Percentiles rank a stretch among this genome's conserved stretches.
Conservation (phyloP, 2,329 filamentous ascomycete genomes). For the Fusarium ambrosium region DNA sequence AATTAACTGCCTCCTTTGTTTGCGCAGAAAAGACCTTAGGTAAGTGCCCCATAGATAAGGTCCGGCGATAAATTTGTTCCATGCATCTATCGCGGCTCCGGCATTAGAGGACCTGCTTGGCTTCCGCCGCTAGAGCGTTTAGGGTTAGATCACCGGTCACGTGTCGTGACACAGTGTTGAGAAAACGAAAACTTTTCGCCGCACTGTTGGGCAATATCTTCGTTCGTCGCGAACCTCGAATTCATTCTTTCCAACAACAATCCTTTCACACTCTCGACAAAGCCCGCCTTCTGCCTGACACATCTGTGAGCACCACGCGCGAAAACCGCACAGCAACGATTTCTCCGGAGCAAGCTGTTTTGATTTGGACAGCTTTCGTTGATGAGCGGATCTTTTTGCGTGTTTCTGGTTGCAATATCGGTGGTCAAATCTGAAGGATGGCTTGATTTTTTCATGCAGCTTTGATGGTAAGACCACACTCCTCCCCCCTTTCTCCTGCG, state of each 20-base stretch:
- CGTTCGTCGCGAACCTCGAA: constrained; percentile 38
- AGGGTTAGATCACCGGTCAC: constrained; percentile 37
- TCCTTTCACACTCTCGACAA: constrained; percentile 32
- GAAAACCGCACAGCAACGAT: constrained; percentile 18
- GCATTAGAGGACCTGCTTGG: constrained; percentile 21
- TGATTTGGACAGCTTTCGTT: constrained; percentile 30
- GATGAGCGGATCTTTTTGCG: not conserved
- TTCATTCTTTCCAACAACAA: constrained; percentile 32
- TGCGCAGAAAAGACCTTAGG: not conserved
- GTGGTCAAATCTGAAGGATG: constrained; percentile 10
- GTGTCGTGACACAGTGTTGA: constrained; percentile 47
- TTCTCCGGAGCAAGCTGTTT: constrained; percentile 26
- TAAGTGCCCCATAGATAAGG: not conserved
- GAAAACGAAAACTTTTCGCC: constrained; percentile 43
- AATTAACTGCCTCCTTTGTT: constrained; percentile 15
- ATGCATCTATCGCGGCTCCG: constrained; percentile 48
- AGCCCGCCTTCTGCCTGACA: constrained; percentile 9
- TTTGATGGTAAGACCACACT: constrained; percentile 44
- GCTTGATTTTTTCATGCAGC: constrained; percentile 21
- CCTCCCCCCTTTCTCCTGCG: constrained; percentile 33
- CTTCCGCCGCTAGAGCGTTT: constrained; percentile 39
- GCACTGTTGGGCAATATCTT: constrained; percentile 54
- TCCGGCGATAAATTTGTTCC: constrained; percentile 31
- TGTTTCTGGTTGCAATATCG: constrained; percentile 6
- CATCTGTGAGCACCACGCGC: constrained; percentile 20